Base-by-base conservation (phyloP, 129 eudicot species). In the Pulicaria dysenterica region DNA sequence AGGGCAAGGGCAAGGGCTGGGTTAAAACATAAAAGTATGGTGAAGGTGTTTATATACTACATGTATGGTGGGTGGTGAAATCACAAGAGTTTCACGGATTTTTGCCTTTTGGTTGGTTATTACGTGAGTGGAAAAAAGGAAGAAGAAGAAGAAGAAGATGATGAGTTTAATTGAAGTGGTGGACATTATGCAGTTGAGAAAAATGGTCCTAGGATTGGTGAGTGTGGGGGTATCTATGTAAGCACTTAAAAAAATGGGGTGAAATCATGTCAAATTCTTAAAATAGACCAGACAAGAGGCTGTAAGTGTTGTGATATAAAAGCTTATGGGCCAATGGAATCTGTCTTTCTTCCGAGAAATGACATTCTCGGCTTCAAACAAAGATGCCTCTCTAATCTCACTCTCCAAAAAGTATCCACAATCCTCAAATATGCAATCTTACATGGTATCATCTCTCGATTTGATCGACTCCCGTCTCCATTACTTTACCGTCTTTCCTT, bases 231-330 rank as follows among this genome's bases (percentile, higher is more conserved):
- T 77, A 79, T 42, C 38, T 55, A 66, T 43, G 64, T 62, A 53
- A 74, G 53, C 80, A 67, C 48, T 73, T 72, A 77, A 60, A 39
- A 39, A 69, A 50, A 48, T 64, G 61, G 37, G 64, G 75, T 77
- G 75, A 70, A 70, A 58, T 64, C 75, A 75, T 74, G 65, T 80
- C 80, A 68, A 67, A 78, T 48, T 80, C 86, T 63, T 71, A 8
- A 79, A 19, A 70, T 71, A 80, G 85, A 80, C 86, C 84, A 80
- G 86, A 81, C 84, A 81, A 77, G 79, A 68, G 41, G 82, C 42
- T 78, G 67, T 34, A 61, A 70, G 72, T 51, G 77, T 72, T 70
- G 70, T 49, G 77, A 64, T 58, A 70, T 69, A 31, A 74, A 72
- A 77, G 75, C 50, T 50, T 34, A 69, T 63, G 81, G 78, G 82